A percentile compares a stretch with the other conserved stretches of the same genome.
Conservation (phyloP, 148 eudicot species). For the Simmondsia chinensis region DNA sequence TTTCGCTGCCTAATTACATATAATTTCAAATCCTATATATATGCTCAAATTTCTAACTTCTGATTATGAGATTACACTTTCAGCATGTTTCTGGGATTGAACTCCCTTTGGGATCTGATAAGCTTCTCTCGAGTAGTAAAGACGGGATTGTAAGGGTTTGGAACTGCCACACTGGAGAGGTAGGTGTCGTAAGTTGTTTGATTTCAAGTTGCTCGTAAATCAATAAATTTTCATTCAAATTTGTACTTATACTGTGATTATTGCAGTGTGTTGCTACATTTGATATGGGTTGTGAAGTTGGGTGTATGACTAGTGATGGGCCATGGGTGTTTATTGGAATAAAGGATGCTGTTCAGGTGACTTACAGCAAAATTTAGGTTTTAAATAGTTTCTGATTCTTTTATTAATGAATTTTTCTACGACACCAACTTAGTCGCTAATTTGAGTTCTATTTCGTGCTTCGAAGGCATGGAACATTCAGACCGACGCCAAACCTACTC, state of each 20-base stretch:
- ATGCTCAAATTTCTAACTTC: no score
- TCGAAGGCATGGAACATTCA: conserved; percentile 49
- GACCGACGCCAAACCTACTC: conserved; percentile 19
- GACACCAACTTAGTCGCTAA: background rate
- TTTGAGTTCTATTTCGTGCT: background rate
- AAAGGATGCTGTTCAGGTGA: conserved; percentile 47
- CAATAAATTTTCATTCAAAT: background rate
- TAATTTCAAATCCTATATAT: no score
- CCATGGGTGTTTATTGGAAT: conserved; percentile 50
- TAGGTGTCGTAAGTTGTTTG: background rate
- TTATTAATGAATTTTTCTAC: background rate
- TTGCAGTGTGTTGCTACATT: conserved; percentile 22
- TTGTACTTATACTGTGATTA: conserved; percentile 1
- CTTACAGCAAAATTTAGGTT: background rate
- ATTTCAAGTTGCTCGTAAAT: no score
- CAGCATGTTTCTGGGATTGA: conserved; percentile 28
- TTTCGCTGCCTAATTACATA: no score
- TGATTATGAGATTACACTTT: no score
- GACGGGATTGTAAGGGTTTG: conserved; percentile 24
- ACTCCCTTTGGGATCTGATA: conserved; percentile 19
- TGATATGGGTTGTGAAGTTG: conserved; percentile 20
- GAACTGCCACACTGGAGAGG: conserved; percentile 38
- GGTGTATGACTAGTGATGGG: conserved; percentile 36
- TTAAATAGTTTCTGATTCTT: background rate
- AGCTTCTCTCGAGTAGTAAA: conserved; percentile 22